These are phyloP conservation scores for Gymnopilus junonius DNA, from an alignment of 768 basidiomycete species.

Conservation along the genomic window DNA sequence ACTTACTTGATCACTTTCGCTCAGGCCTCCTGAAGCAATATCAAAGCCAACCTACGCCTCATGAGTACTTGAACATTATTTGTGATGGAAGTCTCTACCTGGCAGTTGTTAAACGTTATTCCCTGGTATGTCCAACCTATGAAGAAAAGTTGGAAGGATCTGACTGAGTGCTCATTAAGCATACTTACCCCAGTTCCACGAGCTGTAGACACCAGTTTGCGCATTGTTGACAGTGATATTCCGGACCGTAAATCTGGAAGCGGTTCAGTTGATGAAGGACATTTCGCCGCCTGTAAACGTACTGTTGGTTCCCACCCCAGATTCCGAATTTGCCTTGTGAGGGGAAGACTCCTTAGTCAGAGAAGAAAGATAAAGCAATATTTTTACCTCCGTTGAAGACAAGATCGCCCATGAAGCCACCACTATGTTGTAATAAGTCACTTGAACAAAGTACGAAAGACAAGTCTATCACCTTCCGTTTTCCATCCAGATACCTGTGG, in stretches of 20 bases:
- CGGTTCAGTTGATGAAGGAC: not conserved
- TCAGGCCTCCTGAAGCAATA: constrained; percentile 52
- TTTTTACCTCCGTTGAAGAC: constrained; percentile 57
- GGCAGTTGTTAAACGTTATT: constrained; percentile 46
- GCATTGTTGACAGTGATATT: constrained; percentile 62
- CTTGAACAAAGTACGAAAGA: not conserved
- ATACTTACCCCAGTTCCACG: constrained; percentile 51
- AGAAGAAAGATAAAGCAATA: not conserved
- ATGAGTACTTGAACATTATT: not conserved
- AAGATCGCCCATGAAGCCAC: constrained; percentile 59
- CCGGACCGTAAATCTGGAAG: constrained; percentile 53
- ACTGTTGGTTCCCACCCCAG: constrained; percentile 84
- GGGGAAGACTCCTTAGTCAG: not conserved
- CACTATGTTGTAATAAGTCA: constrained; percentile 32
- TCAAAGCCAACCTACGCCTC: constrained; percentile 57
- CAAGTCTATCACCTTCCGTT: constrained; percentile 61
- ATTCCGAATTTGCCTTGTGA: constrained; percentile 68
- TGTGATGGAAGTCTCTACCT: constrained; percentile 17
- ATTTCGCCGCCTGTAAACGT: constrained; percentile 20
- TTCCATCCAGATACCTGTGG: constrained; percentile 70
- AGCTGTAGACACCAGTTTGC: constrained; percentile 43
- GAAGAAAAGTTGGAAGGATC: not conserved
- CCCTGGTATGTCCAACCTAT: constrained; percentile 53
- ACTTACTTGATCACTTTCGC: constrained; percentile 43
- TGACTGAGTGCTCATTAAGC: not conserved